Evolutionary conservation across 306 rosid species (phyloP).

Genomic region (Abrus pulchellus): DNA sequence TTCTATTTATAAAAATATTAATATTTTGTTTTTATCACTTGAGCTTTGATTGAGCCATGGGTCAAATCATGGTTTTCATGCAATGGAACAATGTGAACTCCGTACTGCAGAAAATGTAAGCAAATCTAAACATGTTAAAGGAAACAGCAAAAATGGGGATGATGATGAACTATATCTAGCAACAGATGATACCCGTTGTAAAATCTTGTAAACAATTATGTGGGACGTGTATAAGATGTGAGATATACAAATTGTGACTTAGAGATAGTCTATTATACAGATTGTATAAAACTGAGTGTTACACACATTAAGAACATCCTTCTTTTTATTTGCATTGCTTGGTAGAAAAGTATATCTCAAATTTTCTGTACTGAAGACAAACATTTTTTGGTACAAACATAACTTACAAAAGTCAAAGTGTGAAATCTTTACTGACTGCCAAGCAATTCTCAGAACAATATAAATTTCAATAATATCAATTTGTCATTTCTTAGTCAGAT

Average conservation of each 20-base stretch:
- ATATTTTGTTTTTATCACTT: background rate
- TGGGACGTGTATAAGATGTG: background rate
- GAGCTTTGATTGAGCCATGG: background rate
- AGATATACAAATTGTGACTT: background rate
- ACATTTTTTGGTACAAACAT: background rate
- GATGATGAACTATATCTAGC: background rate
- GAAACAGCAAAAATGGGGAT: background rate
- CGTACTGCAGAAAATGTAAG: slow-evolving; percentile 1
- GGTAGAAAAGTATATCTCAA: background rate
- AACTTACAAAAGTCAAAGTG: background rate
- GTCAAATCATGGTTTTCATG: background rate
- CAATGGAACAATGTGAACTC: background rate
- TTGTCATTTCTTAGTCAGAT: background rate
- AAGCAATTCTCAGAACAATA: background rate
- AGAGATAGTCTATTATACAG: background rate
- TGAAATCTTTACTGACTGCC: background rate
- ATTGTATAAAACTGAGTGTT: background rate
- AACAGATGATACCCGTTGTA: background rate
- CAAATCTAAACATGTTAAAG: background rate
- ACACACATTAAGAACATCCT: background rate
- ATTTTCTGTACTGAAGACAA: background rate
- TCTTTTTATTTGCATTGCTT: background rate
- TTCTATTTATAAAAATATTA: background rate
- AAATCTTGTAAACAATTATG: background rate
- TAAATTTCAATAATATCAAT: background rate